phyloP scores from a whole-genome alignment of 306 rosid genomes.

The Quercus parvula region DNA sequence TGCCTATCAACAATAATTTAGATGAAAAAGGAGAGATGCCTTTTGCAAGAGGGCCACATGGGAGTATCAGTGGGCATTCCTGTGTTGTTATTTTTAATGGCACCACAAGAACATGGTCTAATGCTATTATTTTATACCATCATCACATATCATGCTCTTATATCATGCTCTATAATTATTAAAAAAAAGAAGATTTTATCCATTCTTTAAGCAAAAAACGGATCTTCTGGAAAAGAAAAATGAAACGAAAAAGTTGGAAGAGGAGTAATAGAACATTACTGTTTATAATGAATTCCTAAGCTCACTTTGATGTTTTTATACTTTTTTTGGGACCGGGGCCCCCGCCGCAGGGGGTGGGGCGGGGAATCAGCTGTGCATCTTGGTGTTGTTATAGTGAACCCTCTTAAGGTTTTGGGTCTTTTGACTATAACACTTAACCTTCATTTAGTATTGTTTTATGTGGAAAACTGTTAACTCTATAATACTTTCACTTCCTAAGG shows the following conservation, averaged over 20 bases:
- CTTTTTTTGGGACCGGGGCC: too few relatives aligned
- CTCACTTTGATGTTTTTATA: background rate
- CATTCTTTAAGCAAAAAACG: conserved; percentile 33
- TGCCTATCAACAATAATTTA: conserved; percentile 22
- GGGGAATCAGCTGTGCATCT: conserved; percentile 11
- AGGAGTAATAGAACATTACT: conserved; percentile 13
- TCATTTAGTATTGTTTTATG: too few relatives aligned
- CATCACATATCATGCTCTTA: conserved; percentile 38
- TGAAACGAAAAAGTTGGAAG: background rate
- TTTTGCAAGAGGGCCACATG: conserved; percentile 38
- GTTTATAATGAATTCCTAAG: conserved; percentile 16
- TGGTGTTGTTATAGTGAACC: background rate
- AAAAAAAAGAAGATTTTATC: conserved; percentile 15
- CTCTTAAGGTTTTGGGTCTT: too few relatives aligned
- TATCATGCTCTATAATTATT: conserved; percentile 23
- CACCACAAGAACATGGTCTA: conserved; percentile 39
- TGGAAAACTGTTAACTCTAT: too few relatives aligned
- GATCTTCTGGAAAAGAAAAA: conserved; percentile 16
- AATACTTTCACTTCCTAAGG: too few relatives aligned
- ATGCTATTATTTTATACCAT: conserved; percentile 32
- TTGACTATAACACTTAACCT: too few relatives aligned
- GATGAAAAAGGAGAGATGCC: conserved; percentile 13
- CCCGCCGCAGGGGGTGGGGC: too few relatives aligned
- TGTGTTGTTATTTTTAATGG: conserved; percentile 37
- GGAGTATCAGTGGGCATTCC: conserved; percentile 33